Conservation (phyloP, 2,329 filamentous ascomycete genomes). For the Fonsecaea pedrosoi region DNA sequence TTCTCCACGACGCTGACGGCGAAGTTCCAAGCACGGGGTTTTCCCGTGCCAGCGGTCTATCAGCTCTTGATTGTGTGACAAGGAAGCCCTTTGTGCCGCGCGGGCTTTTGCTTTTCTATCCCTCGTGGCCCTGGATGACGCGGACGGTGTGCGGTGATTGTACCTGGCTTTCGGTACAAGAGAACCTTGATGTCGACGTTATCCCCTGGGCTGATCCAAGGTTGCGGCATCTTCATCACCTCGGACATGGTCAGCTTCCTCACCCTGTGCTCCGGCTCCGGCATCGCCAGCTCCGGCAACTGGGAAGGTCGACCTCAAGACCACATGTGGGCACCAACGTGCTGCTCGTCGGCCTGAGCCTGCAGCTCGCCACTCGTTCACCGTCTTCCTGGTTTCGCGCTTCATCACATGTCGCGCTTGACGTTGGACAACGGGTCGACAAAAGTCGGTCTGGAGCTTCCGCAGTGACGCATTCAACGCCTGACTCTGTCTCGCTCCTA, state of each 20-base stretch:
- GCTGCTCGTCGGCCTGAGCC: constrained; percentile 40
- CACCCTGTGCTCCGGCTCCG: constrained; percentile 52
- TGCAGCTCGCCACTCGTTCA: constrained; percentile 43
- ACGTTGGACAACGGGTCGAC: too few species aligned
- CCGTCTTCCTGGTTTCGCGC: constrained; percentile 38
- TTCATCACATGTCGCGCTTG: too few species aligned
- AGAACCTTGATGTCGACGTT: constrained; percentile 23
- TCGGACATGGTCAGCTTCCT: constrained; percentile 56
- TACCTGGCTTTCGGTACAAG: constrained; percentile 28
- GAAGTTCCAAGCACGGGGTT: too few species aligned
- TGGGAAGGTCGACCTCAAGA: constrained; percentile 50
- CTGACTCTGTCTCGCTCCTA: too few species aligned
- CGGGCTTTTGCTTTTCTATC: constrained; percentile 26
- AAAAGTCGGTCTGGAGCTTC: too few species aligned
- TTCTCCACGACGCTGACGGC: too few species aligned
- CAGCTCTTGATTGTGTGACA: too few species aligned
- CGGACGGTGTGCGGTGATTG: constrained; percentile 21
- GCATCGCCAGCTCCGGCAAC: constrained; percentile 52
- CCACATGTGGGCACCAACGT: constrained; percentile 29
- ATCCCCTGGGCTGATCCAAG: constrained; percentile 15
- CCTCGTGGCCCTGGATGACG: constrained; percentile 28
- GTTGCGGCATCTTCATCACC: constrained; percentile 49
- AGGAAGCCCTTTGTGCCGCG: constrained; percentile 2
- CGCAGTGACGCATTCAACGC: too few species aligned
- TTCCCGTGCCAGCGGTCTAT: too few species aligned